Evolutionary conservation across 2,329 filamentous ascomycete species (phyloP), one percentile per base, ranked within the genome.

Genomic region (Xylariales sp.): DNA sequence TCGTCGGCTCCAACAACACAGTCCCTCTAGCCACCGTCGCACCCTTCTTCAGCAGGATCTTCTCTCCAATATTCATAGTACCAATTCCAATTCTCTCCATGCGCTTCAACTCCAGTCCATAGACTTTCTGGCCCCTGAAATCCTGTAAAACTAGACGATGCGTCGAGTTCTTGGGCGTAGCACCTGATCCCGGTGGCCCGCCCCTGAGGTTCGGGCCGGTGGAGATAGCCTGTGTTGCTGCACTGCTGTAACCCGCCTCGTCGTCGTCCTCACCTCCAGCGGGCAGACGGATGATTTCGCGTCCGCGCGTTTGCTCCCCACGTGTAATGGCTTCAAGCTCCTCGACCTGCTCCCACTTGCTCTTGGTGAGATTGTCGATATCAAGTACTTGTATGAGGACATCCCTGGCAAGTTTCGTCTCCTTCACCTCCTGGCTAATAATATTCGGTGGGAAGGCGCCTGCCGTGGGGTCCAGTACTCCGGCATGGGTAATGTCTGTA

Each of bases 111-210:
- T 97, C 89, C 36, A 95, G 66, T 0, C 73, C 90, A 53, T 82
- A 87, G 0, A 84, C 69, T 50, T 77, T 82, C 10, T 71, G 75
- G 0, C 88, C 89, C 7, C 66, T 74, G 33, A 78, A 78, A 65
- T 98, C 93, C 60, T 97, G 88, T 43, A 98, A 56, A 0, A 93
- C 72, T 20, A 97, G 63, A 43, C 88, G 85, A 66, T 95, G 89
- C 18, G 88, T 84, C 1, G 84, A 78, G 42, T 67, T 68, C 46
- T 60, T 66, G 20, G 61, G 54, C 16, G 58, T 51, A 11, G 48
- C 16, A 43, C 47, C 37, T 44, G 45, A 25, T n/a, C 38, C 53
- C 18, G 49, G 31, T 3, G 48, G 46, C 9, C 22, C 43, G 3
- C 29, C 37, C 10, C 45, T 33, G 2, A 27, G n/a, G 14, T 29